Evolutionary conservation across 1,284 basidiomycete species (phyloP), one percentile per base, ranked within the genome.

Genomic region (Somion occarium): DNA sequence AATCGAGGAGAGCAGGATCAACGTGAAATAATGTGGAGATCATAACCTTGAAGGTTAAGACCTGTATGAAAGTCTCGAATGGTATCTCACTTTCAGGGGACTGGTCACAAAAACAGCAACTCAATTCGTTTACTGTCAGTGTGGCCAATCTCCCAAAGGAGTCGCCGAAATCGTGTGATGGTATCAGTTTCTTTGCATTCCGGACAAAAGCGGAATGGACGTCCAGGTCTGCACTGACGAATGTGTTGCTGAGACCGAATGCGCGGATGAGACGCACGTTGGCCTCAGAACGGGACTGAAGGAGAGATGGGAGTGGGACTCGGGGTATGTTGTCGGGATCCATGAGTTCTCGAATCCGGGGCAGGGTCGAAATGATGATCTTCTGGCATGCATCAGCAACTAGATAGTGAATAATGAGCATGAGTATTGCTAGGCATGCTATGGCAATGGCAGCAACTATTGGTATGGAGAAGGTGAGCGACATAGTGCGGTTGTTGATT

Each of bases 231-330:
- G 39, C 22, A 9, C 43, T 50, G 15, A 59, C 57, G 50, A 59
- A 59, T 13, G 57, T 56, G 48, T 59, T 59, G 15, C 49, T 53
- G 20, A 59, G 48, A 15, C 39, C 30, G 34, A 59, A 59, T 1
- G 55, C 50, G n/a, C 51, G 53, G 11, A 52, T 20, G 23, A 59
- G 50, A 20, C 57, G 53, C n/a, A 42, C 27, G 38, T 59, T 59
- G 2, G 57, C 42, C 7, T 37, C 15, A n/a, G 57, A 34, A 7
- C 57, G 43, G 3, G 56, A 23, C 22, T 12, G 20, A 0, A 59
- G 46, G 24, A 48, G 44, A 15, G 5, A 22, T 11, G 7, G 30
- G 15, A 7, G 30, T 15, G 30, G 30, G 30, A 34, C 15, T 34
- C 30, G 15, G 30, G 30, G 15, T 34, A 34, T 34, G 30, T 15